Percentiles rank a stretch among this genome's conserved stretches.
phyloP scores from a whole-genome alignment of 73 alveolate species.

The Symbiodinium natans region DNA sequence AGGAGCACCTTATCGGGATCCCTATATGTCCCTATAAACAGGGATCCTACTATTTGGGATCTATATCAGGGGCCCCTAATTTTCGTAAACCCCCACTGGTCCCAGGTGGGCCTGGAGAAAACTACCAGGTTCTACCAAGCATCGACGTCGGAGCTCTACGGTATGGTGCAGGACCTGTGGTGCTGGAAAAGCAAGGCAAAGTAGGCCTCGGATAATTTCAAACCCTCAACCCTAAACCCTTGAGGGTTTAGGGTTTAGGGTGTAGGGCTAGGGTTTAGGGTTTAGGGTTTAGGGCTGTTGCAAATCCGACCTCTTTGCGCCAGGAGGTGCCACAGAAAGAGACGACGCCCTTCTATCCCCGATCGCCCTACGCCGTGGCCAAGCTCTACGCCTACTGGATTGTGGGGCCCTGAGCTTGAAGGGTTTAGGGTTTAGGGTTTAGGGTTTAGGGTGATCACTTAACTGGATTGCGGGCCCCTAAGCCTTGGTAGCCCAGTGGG shows the following conservation, averaged over 20 bases:
- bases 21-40: too few relatives aligned
- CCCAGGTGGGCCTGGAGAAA: slow-evolving; percentile 81
- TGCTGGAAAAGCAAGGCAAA: too few relatives aligned
- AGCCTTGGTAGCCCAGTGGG: too few relatives aligned
- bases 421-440: too few relatives aligned
- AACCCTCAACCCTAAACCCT: too few relatives aligned
- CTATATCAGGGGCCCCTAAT: too few relatives aligned
- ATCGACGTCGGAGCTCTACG: slow-evolving; percentile 96
- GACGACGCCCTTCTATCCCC: slow-evolving; percentile 96
- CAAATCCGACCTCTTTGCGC: not conserved
- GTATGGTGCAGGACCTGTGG: slow-evolving; percentile 87
- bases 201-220: too few relatives aligned
- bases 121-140: slow-evolving; percentile 95
- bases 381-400: slow-evolving; percentile 95
- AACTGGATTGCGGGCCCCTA: too few relatives aligned
- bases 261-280: not conserved
- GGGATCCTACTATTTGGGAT: too few relatives aligned
- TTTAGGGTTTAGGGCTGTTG: not conserved
- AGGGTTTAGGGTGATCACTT: too few relatives aligned
- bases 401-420: not conserved
- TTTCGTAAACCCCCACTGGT: too few relatives aligned
- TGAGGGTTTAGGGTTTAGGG: not conserved
- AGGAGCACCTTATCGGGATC: too few relatives aligned
- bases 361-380: slow-evolving; percentile 96
- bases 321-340: slow-evolving; percentile 92